phyloP scores from a whole-genome alignment of 768 basidiomycete species.

The Serpula lacrymans region DNA sequence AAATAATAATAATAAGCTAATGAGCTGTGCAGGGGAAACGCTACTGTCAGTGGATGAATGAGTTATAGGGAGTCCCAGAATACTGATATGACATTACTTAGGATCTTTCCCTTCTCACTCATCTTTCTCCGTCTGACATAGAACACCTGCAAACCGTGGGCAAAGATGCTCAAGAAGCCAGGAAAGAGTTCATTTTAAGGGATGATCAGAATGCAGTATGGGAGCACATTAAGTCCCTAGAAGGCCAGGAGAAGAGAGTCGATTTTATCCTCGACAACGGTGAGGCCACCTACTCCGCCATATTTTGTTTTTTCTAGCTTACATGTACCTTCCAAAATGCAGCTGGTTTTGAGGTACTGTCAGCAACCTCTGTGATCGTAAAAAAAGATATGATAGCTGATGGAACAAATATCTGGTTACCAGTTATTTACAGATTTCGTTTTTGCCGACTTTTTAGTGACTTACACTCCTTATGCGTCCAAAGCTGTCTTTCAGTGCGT shows the following conservation, averaged over 20 bases:
- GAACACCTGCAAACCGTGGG: conserved; percentile 79
- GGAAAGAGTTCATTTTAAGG: conserved; percentile 76
- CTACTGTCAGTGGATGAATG: conserved; percentile 56
- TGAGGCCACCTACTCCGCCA: conserved; percentile 26
- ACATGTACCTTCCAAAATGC: too few relatives aligned
- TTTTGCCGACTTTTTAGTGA: conserved; percentile 90
- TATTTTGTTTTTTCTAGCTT: conserved; percentile 3
- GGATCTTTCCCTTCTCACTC: conserved; percentile 90
- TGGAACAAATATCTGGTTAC: neutral
- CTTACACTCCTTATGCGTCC: conserved; percentile 78
- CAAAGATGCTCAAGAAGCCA: conserved; percentile 71
- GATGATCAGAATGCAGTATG: conserved; percentile 80
- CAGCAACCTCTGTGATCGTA: neutral
- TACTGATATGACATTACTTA: conserved; percentile 24
- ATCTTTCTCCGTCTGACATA: conserved; percentile 80
- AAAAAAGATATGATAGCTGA: neutral
- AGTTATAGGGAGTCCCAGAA: neutral
- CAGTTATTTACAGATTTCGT: conserved; percentile 93
- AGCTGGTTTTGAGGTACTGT: conserved; percentile 87
- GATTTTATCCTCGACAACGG: conserved; percentile 94
- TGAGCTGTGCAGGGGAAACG: conserved; percentile 75
- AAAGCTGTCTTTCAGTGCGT: conserved; percentile 88
- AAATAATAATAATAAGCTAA: neutral
- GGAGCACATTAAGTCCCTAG: conserved; percentile 60
- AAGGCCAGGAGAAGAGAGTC: conserved; percentile 41